A percentile compares a stretch with the other conserved stretches of the same genome.
Conservation (phyloP, 2,329 filamentous ascomycete species). For the Phyllosticta paracitricarpa region DNA sequence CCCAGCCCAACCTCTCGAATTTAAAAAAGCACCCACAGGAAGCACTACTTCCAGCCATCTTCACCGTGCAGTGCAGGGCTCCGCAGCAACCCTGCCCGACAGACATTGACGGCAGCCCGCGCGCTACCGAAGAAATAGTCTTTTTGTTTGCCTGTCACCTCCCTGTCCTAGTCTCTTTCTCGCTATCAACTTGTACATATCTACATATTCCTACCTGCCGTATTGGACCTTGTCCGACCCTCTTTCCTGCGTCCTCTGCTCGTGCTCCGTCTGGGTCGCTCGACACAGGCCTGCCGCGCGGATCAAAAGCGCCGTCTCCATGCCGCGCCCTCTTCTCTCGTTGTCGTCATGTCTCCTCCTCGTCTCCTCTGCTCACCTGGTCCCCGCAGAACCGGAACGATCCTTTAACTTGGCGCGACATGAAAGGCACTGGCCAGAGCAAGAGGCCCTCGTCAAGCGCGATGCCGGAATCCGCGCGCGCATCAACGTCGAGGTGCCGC, state of each 20-base stretch:
- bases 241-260: not conserved
- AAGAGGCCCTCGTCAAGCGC: constrained; percentile 33
- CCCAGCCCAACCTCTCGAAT: not conserved
- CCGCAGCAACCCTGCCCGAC: not conserved
- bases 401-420: constrained; percentile 37
- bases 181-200: not conserved
- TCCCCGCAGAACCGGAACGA: constrained; percentile 25
- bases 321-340: constrained; percentile 3
- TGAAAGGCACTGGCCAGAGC: constrained; percentile 39
- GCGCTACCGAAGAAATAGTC: not conserved
- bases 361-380: not conserved
- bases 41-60: not conserved
- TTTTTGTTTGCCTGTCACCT: not conserved
- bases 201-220: not conserved
- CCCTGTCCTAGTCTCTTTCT: not conserved
- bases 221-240: not conserved
- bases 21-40: not conserved
- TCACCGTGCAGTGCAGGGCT: not conserved
- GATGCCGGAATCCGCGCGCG: constrained; percentile 31
- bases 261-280: not conserved
- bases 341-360: constrained; percentile 4
- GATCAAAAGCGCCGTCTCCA: not conserved
- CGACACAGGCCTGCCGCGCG: not conserved
- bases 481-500: constrained; percentile 38
- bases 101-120: not conserved